phyloP scores from a whole-genome alignment of 1,139 yeast genomes.

The Yarrowia galli region DNA sequence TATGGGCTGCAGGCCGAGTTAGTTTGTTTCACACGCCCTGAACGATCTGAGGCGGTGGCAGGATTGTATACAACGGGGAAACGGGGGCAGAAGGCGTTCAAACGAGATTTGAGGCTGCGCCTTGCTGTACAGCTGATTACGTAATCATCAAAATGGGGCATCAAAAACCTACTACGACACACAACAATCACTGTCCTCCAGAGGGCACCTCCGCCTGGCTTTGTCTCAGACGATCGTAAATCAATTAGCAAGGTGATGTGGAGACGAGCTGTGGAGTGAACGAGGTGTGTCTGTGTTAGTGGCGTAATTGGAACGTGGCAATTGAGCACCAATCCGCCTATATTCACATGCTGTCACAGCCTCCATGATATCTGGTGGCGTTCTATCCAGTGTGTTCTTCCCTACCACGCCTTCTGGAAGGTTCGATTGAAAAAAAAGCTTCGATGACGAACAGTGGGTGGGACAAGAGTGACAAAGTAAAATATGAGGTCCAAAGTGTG shows the following conservation, averaged over 20 bases:
- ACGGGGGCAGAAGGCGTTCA: too few relatives aligned
- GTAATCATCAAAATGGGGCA: not conserved
- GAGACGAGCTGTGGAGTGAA: not conserved
- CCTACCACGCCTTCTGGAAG: slow-evolving; percentile 19
- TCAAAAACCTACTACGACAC: too few relatives aligned
- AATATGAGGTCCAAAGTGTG: not conserved
- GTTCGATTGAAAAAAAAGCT: slow-evolving; percentile 14
- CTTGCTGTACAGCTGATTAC: not conserved
- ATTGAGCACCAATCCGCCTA: too few relatives aligned
- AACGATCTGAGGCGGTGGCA: not conserved
- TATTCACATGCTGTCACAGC: not conserved
- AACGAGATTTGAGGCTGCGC: not conserved
- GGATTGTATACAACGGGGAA: too few relatives aligned
- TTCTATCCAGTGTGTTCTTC: not conserved
- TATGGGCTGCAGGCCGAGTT: not conserved
- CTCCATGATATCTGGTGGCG: too few relatives aligned
- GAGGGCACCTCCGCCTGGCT: slow-evolving; percentile 12
- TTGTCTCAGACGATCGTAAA: slow-evolving; percentile 12
- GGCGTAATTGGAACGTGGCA: too few relatives aligned
- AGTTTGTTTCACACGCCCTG: slow-evolving; percentile 3
- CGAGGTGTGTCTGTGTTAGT: too few relatives aligned
- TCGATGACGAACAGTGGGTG: not conserved
- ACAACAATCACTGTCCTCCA: too few relatives aligned
- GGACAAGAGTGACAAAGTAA: too few relatives aligned
- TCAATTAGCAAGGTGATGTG: not conserved